These are phyloP conservation scores for Bromus sterilis DNA, from an alignment of 176 grass and related monocot species.

Conservation along the genomic window DNA sequence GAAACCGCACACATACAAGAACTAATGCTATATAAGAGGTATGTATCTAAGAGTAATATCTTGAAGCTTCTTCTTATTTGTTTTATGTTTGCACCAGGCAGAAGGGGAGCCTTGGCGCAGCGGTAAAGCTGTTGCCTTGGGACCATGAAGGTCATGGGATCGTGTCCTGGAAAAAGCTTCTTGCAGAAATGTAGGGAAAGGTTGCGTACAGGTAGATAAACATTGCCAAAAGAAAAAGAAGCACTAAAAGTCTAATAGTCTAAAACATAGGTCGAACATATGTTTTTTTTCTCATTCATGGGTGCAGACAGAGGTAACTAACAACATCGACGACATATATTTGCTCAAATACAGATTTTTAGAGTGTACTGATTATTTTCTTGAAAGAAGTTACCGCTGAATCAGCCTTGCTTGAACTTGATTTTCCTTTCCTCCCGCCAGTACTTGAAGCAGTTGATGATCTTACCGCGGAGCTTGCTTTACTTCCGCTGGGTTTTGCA, in stretches of 20 bases:
- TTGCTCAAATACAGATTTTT: neutral
- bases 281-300: neutral
- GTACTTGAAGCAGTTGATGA: conserved; percentile 42
- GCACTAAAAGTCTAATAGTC: neutral
- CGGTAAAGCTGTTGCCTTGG: too few relatives aligned
- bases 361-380: neutral
- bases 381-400: conserved; percentile 50
- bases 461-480: conserved; percentile 36
- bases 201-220: neutral
- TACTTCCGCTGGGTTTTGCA: conserved; percentile 55
- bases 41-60: neutral
- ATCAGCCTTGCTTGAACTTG: conserved; percentile 56
- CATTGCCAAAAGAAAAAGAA: neutral
- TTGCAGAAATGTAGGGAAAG: too few relatives aligned
- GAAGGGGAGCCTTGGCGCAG: too few relatives aligned
- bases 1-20: neutral
- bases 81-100: neutral
- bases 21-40: conserved; percentile 13
- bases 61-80: neutral
- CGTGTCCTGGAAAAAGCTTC: too few relatives aligned
- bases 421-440: conserved; percentile 73
- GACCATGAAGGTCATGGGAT: too few relatives aligned
- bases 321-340: neutral
- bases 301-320: neutral
- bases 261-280: neutral